Percentiles rank a stretch among this genome's conserved stretches.
phyloP scores from a whole-genome alignment of 345 rosid genomes.

The Kernera saxatilis region DNA sequence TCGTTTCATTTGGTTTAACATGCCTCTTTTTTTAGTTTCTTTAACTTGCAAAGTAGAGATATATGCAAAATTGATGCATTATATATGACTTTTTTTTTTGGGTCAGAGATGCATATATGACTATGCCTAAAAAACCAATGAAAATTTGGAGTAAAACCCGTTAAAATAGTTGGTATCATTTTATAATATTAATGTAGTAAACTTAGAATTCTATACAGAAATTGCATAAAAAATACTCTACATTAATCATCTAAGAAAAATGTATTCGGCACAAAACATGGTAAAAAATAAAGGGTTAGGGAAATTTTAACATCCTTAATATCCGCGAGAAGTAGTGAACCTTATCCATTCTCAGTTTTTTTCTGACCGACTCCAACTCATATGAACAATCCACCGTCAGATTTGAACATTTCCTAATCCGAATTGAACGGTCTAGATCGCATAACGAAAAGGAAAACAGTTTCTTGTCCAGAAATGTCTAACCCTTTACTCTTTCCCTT shows the following conservation, averaged over 20 bases:
- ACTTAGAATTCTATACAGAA: neutral
- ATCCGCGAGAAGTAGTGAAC: constrained; percentile 8
- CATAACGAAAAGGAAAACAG: constrained; percentile 2
- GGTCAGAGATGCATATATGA: too few species aligned
- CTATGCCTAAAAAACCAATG: too few species aligned
- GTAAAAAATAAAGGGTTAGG: neutral
- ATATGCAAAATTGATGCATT: too few species aligned
- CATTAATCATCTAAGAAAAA: too few species aligned
- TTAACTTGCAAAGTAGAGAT: too few species aligned
- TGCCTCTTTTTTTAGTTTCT: too few species aligned
- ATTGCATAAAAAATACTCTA: neutral
- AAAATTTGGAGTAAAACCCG: too few species aligned
- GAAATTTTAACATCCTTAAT: neutral
- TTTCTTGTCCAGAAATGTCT: constrained; percentile 19
- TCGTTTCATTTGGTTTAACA: neutral
- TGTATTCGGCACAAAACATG: neutral
- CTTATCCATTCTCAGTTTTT: constrained; percentile 18
- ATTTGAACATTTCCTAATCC: constrained; percentile 21
- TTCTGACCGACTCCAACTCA: constrained; percentile 11
- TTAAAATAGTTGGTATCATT: too few species aligned
- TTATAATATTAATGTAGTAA: too few species aligned
- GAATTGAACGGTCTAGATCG: constrained; percentile 17
- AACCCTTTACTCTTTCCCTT: neutral
- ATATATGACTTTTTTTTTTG: too few species aligned
- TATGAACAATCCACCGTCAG: constrained; percentile 9